A percentile compares a stretch with the other conserved stretches of the same genome.
Conservation (phyloP, 2,329 filamentous ascomycete genomes). For the Neonectria hederae region DNA sequence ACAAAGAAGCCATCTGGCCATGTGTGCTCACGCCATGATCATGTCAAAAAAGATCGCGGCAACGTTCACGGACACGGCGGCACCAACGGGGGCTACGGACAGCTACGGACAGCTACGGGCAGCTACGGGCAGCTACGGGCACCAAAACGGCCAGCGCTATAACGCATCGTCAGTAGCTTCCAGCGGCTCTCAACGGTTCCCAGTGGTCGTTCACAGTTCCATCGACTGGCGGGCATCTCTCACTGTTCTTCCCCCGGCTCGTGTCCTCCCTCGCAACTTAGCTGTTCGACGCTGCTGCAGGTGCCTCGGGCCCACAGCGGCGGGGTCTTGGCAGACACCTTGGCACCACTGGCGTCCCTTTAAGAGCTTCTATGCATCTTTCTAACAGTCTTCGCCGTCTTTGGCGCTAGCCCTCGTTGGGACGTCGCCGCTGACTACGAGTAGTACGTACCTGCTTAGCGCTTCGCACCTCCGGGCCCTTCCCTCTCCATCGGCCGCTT, state of each 20-base stretch:
- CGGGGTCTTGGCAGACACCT: conserved; percentile 25
- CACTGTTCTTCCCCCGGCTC: conserved; percentile 4
- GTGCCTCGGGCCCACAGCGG: conserved; percentile 27
- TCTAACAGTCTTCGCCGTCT: conserved; percentile 37
- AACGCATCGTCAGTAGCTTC: conserved; percentile 1
- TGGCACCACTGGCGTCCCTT: conserved; percentile 19
- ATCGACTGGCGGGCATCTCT: not conserved
- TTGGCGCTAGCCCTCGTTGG: conserved; percentile 27
- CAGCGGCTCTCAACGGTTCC: conserved; percentile 9
- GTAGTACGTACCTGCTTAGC: conserved; percentile 6
- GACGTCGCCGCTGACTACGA: conserved; percentile 10
- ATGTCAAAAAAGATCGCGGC: conserved; percentile 28
- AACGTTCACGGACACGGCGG: conserved; percentile 28
- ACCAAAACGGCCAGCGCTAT: not conserved
- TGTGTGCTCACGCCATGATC: conserved; percentile 38
- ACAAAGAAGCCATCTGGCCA: conserved; percentile 28
- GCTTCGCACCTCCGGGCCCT: conserved; percentile 4
- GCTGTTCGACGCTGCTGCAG: conserved; percentile 4
- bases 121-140: not conserved
- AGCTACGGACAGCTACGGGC: not conserved
- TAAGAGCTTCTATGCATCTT: conserved; percentile 42
- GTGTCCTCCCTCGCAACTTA: conserved; percentile 12
- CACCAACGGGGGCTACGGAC: conserved; percentile 6
- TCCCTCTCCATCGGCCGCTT: conserved; percentile 28
- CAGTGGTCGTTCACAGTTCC: conserved; percentile 1